phyloP scores from a whole-genome alignment of 2,329 filamentous ascomycete species.

The Hypoxylon sp. region DNA sequence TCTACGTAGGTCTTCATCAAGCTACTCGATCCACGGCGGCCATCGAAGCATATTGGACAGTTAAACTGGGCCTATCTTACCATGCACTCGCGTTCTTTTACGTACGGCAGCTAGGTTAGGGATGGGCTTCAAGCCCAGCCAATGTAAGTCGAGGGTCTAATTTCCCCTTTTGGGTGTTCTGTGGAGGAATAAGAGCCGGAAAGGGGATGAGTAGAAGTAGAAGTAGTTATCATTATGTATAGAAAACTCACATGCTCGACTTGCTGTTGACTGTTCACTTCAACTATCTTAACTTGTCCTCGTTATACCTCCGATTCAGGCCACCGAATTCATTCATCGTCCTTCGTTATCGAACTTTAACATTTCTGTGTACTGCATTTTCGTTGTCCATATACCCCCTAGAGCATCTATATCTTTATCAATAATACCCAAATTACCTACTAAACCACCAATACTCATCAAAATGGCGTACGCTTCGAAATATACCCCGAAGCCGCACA shows the following conservation, averaged over 20 bases:
- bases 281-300: not conserved
- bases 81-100: conserved; percentile 15
- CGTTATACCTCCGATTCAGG: no score
- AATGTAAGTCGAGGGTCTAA: not conserved
- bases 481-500: conserved; percentile 55
- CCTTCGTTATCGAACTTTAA: no score
- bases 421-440: no score
- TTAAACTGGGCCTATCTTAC: conserved; percentile 9
- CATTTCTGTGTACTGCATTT: not conserved
- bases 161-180: conserved; percentile 2
- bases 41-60: conserved; percentile 5
- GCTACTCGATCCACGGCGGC: not conserved
- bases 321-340: no score
- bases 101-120: conserved; percentile 1
- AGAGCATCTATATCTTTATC: not conserved
- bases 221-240: not conserved
- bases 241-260: not conserved
- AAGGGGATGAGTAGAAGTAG: not conserved
- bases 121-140: not conserved
- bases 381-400: not conserved
- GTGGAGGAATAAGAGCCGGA: not conserved
- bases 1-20: conserved; percentile 4
- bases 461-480: conserved; percentile 44
- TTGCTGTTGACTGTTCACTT: not conserved
- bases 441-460: no score